phyloP scores from a whole-genome alignment of 1,139 yeast species.

The Nakaseomyces bracarensis region DNA sequence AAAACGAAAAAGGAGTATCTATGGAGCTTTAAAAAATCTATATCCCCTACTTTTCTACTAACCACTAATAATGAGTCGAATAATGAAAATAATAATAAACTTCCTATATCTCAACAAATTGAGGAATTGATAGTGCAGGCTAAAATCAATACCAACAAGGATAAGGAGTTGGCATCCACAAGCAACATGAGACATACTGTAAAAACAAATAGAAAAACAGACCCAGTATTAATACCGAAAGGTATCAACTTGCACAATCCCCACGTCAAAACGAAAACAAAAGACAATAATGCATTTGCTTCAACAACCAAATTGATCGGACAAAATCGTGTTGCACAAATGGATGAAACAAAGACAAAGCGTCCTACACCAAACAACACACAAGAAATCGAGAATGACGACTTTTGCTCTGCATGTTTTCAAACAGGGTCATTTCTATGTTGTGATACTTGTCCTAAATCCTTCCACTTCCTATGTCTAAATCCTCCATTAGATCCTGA shows the following conservation, averaged over 20 bases:
- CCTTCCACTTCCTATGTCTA: constrained; percentile 86
- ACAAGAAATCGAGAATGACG: constrained; percentile 53
- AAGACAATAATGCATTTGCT: constrained; percentile 12
- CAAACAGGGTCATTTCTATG: constrained; percentile 84
- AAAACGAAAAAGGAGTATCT: constrained; percentile 26
- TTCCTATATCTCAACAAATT: constrained; percentile 5
- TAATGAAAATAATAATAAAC: neutral
- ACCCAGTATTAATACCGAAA: constrained; percentile 11
- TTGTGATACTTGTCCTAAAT: constrained; percentile 87
- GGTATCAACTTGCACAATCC: constrained; percentile 5
- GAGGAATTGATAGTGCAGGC: constrained; percentile 16
- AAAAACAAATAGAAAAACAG: constrained; percentile 8
- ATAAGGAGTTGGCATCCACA: constrained; percentile 16
- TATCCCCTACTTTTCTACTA: neutral
- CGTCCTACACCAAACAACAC: constrained; percentile 9
- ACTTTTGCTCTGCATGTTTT: constrained; percentile 81
- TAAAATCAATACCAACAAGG: constrained; percentile 18
- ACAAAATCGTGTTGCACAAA: constrained; percentile 20
- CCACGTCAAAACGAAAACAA: constrained; percentile 6
- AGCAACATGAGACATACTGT: constrained; percentile 21
- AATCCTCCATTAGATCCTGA: constrained; percentile 79
- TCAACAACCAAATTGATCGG: constrained; percentile 25
- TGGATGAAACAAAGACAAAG: constrained; percentile 14
- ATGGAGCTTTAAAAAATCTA: constrained; percentile 24
- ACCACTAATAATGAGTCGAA: constrained; percentile 7